Percentiles rank a stretch among this genome's conserved stretches.
Evolutionary conservation across 2,329 filamentous ascomycete genomes (phyloP).

Genomic region (Colletotrichum lentis): DNA sequence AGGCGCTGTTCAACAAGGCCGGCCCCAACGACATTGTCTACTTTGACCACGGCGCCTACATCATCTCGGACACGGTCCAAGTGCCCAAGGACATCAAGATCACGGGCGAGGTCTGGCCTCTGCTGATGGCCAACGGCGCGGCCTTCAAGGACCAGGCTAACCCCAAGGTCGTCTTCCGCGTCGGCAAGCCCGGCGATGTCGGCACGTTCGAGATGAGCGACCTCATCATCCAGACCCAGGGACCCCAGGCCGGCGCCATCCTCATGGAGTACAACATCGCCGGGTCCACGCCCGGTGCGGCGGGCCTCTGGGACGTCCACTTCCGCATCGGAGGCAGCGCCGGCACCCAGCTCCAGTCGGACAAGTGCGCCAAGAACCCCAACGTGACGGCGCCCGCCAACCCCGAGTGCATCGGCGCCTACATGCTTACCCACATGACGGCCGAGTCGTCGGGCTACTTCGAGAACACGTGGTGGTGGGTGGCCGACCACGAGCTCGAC

Average conservation of each 20-base stretch:
- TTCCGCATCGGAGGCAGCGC: slow-evolving; percentile 88
- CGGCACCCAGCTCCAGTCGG: slow-evolving; percentile 82
- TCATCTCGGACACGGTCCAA: slow-evolving; percentile 73
- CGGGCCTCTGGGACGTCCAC: slow-evolving; percentile 95
- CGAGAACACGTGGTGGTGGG: slow-evolving; percentile 92
- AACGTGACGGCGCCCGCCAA: slow-evolving; percentile 67
- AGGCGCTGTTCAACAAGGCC: slow-evolving; percentile 76
- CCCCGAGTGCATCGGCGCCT: slow-evolving; percentile 75
- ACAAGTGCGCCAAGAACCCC: slow-evolving; percentile 81
- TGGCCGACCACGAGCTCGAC: slow-evolving; percentile 90
- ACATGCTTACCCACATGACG: slow-evolving; percentile 73
- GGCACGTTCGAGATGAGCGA: slow-evolving; percentile 89
- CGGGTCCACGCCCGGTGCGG: slow-evolving; percentile 70
- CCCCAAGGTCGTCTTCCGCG: slow-evolving; percentile 84
- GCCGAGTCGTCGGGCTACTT: slow-evolving; percentile 74
- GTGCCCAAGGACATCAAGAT: slow-evolving; percentile 85
- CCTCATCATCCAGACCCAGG: slow-evolving; percentile 83
- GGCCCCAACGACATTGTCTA: slow-evolving; percentile 72
- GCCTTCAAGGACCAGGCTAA: slow-evolving; percentile 78
- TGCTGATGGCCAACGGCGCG: slow-evolving; percentile 83
- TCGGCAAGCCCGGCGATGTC: slow-evolving; percentile 78
- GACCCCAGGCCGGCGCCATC: slow-evolving; percentile 85
- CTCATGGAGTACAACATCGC: slow-evolving; percentile 91
- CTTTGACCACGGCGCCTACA: slow-evolving; percentile 78
- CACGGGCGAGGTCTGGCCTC: slow-evolving; percentile 88